Evolutionary conservation across 1,284 basidiomycete species (phyloP).

Genomic region (Rhodotorula sp.): DNA sequence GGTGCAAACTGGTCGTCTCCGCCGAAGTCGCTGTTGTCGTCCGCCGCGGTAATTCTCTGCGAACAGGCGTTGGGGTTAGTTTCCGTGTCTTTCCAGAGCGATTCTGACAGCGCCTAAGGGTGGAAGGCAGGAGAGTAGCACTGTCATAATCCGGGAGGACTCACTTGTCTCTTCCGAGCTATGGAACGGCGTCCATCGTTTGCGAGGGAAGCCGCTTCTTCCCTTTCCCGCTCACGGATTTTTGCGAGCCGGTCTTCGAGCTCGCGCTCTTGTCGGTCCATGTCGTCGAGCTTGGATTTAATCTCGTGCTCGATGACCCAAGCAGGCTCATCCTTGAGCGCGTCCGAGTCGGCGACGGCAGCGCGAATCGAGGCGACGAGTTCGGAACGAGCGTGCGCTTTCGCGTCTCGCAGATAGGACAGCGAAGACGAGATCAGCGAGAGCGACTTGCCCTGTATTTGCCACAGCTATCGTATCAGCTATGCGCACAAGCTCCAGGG

Average conservation of each 20-base stretch:
- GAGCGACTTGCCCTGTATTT: slow-evolving; percentile 50
- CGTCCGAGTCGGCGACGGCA: slow-evolving; percentile 20
- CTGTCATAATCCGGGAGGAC: slow-evolving; percentile 38
- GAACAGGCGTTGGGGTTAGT: too few species aligned
- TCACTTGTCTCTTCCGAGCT: slow-evolving; percentile 62
- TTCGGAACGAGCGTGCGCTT: slow-evolving; percentile 36
- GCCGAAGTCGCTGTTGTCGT: slow-evolving; percentile 21
- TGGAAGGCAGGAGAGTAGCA: too few species aligned
- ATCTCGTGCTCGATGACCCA: slow-evolving; percentile 52
- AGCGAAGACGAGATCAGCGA: slow-evolving; percentile 51
- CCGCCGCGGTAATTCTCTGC: slow-evolving; percentile 16
- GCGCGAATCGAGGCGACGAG: slow-evolving; percentile 29
- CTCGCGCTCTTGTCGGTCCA: slow-evolving; percentile 46
- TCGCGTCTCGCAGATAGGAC: slow-evolving; percentile 48
- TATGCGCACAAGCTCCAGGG: neutral
- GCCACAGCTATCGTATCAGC: neutral
- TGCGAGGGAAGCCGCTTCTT: slow-evolving; percentile 34
- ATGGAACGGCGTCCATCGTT: slow-evolving; percentile 58
- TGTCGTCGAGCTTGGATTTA: slow-evolving; percentile 43
- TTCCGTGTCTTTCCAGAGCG: too few species aligned
- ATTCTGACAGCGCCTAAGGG: too few species aligned
- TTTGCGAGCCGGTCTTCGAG: slow-evolving; percentile 46
- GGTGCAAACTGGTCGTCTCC: slow-evolving; percentile 66
- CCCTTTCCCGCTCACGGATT: slow-evolving; percentile 23
- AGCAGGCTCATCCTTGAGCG: slow-evolving; percentile 47